Evolutionary conservation across 805 yeast genomes (phyloP).

Genomic region (Cyberlindnera nakhonratchasimensis): DNA sequence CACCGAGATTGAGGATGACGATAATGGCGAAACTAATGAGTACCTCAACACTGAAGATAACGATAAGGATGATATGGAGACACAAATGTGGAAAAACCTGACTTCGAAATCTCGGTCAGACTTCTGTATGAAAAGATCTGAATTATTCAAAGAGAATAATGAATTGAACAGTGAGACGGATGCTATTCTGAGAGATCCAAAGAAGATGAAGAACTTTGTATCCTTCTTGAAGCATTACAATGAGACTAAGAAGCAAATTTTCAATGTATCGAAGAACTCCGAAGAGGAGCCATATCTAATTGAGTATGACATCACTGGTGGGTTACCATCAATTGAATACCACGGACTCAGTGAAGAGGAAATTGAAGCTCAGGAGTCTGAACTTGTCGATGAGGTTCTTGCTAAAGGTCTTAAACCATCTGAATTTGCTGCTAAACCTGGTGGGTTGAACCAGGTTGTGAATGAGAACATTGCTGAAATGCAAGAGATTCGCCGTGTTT

Average conservation of each 20-base stretch:
- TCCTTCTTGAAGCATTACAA: conserved; percentile 30
- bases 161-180: conserved; percentile 62
- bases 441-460: conserved; percentile 60
- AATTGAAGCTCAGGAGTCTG: conserved; percentile 43
- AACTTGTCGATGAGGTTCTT: conserved; percentile 38
- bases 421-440: conserved; percentile 38
- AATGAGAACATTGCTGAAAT: conserved; percentile 68
- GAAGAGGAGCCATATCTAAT: conserved; percentile 47
- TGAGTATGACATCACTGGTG: conserved; percentile 83
- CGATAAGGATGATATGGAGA: conserved; percentile 65
- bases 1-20: conserved; percentile 27
- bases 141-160: conserved; percentile 55
- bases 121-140: conserved; percentile 64
- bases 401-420: conserved; percentile 37
- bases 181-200: conserved; percentile 64
- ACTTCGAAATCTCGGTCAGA: conserved; percentile 79
- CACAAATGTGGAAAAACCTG: conserved; percentile 78
- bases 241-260: conserved; percentile 33
- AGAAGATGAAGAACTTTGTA: conserved; percentile 59
- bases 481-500: conserved; percentile 83
- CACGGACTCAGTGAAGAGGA: conserved; percentile 48
- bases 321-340: conserved; percentile 64
- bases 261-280: conserved; percentile 28
- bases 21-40: conserved; percentile 39
- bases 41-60: conserved; percentile 51